Evolutionary conservation across 768 basidiomycete genomes (phyloP), one percentile per base, ranked within the genome.

Genomic region (Tricholoma terreum): DNA sequence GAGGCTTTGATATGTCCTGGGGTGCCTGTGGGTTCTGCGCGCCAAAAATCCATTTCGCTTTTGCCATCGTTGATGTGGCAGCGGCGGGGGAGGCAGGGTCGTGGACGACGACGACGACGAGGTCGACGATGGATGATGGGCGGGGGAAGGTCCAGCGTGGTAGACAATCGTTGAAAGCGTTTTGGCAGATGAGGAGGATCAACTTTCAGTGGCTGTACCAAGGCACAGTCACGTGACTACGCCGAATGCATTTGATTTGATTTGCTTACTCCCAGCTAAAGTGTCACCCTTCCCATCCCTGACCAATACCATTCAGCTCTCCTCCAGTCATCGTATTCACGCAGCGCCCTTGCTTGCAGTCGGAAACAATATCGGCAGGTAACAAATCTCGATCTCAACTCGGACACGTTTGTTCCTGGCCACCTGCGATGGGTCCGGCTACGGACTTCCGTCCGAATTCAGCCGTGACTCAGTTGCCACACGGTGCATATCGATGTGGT

Each of bases 41-140:
- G 9, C 70, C 56, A 58, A 80, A 80, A 24, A 70, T 75, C 64
- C 71, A 75, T 69, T 77, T 74, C 59, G 71, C 65, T 64, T 64
- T 66, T 59, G 68, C 61, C 70, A 70, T 70, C 50, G 42, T 19
- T 54, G 17, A 12, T 11, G 36, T 10, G 51, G 38, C 51, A 35
- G 19, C 17, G 45, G 45, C 22, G 30, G n/a, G n/a, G n/a, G 17
- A 48, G 19, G 6, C 17, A 27, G 45, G 6, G 3, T 27, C 24
- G 24, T 17, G 15, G 21, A 14, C 11, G 17, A 5, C 24, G 40
- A 42, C 52, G 52, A 53, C 21, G 52, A 30, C 22, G 15, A n/a
- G 14, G 52, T 53, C 42, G 36, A 42, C n/a, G 52, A 36, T 12
- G n/a, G 24, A 27, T 27, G 24, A 27, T 27, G 24, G 24, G 24